A percentile compares a stretch with the other conserved stretches of the same genome.
Evolutionary conservation across 2,329 filamentous ascomycete species (phyloP).

Genomic region (Scedosporium aurantiacum): DNA sequence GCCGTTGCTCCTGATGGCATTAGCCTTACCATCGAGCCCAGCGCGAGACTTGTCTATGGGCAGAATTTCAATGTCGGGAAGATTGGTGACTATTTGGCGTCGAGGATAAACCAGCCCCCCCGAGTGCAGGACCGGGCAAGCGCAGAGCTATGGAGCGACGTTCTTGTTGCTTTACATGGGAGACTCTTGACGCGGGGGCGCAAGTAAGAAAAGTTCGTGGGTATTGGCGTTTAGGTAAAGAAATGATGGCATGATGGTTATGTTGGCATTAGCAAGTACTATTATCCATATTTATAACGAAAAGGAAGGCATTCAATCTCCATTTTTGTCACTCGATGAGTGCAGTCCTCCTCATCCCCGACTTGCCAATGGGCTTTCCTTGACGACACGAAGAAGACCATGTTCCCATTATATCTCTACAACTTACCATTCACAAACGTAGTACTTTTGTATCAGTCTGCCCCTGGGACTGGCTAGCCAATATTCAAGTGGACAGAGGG

Average conservation of each 20-base stretch:
- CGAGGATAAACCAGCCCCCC: constrained; percentile 34
- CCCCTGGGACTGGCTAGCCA: too few species aligned
- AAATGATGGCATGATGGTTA: neutral
- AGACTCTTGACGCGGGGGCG: constrained; percentile 44
- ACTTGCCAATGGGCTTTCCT: too few species aligned
- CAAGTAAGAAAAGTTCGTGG: constrained; percentile 22
- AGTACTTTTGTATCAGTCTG: too few species aligned
- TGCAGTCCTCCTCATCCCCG: too few species aligned
- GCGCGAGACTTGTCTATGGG: constrained; percentile 60
- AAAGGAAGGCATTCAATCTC: too few species aligned
- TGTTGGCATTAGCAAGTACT: too few species aligned
- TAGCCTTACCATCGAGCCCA: constrained; percentile 40
- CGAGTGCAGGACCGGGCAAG: constrained; percentile 20
- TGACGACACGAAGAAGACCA: too few species aligned
- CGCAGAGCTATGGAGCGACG: constrained; percentile 39
- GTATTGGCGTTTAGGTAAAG: neutral
- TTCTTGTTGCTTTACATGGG: constrained; percentile 42
- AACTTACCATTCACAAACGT: too few species aligned
- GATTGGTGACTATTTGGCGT: constrained; percentile 59
- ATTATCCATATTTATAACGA: too few species aligned
- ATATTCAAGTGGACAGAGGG: too few species aligned
- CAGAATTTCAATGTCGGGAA: constrained; percentile 67
- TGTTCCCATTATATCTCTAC: too few species aligned
- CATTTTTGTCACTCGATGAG: too few species aligned
- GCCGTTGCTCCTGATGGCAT: constrained; percentile 35